Evolutionary conservation across 1,139 yeast genomes (phyloP), one percentile per base, ranked within the genome.

Genomic region (Pichia cactophila): DNA sequence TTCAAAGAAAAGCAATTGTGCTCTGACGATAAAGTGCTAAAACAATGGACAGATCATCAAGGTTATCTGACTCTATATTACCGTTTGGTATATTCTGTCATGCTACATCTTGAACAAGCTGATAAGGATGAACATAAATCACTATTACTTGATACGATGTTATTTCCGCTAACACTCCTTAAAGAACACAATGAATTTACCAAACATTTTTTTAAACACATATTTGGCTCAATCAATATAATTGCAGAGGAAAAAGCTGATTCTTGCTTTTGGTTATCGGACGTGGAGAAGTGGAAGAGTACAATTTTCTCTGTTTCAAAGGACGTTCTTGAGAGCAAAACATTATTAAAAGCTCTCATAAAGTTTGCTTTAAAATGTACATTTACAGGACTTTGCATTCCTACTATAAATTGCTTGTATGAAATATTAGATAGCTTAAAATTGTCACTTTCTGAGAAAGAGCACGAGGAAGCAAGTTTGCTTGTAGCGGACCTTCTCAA

Each of bases 221-320:
- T 51, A 4, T 51, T 49, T 31, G 33, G 39, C 10, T 42, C 50
- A 12, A 48, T 43, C n/a, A 43, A 43, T n/a, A 28, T 29, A 26
- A 10, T 47, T 8, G 42, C 39, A 9, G 14, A 14, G n/a, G 52
- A 45, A 23, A 7, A 39, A 3, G 44, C 50, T 3, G 47, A 41
- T 10, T 16, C 38, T 17, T 51, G 54, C 26, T 51, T 47, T 40
- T 51, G 54, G 54, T 26, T 45, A 26, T 49, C 52, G 14, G 50
- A 49, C 40, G 38, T 37, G 33, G 52, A 51, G 28, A 46, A 51
- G 35, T 51, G 54, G 54, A 46, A 41, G 33, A 33, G 45, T 12
- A 44, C 46, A 33, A 33, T 51, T 4, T 31, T 41, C 23, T 45
- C 52, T 8, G 12, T 51, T 11, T 49, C 50, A 5, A 51, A 45